Evolutionary conservation across 2,329 filamentous ascomycete genomes (phyloP).

Genomic region (Juglanconis oblonga): DNA sequence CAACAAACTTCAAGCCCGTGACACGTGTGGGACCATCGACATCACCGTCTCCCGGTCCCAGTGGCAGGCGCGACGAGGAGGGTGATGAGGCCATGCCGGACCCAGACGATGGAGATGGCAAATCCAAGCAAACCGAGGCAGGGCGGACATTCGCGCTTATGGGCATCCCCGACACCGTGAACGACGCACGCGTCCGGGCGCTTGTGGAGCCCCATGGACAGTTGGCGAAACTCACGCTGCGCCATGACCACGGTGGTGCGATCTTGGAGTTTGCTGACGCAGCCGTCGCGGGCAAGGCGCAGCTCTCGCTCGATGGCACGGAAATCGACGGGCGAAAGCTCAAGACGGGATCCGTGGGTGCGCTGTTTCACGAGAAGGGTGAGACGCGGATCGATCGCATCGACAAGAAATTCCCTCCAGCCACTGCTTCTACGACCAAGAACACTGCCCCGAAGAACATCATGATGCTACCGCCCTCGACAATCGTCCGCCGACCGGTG

Average conservation of each 20-base stretch:
- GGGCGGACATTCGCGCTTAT: slow-evolving; percentile 69
- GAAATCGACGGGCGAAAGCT: slow-evolving; percentile 54
- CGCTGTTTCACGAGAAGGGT: slow-evolving; percentile 51
- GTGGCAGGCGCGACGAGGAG: slow-evolving; percentile 27
- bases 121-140: slow-evolving; percentile 20
- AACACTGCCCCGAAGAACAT: slow-evolving; percentile 18
- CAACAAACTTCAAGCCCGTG: slow-evolving; percentile 54
- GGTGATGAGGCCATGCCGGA: slow-evolving; percentile 39
- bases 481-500: slow-evolving; percentile 37
- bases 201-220: slow-evolving; percentile 69
- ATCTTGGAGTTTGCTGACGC: slow-evolving; percentile 77
- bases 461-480: slow-evolving; percentile 43
- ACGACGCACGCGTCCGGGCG: slow-evolving; percentile 75
- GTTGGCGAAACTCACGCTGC: slow-evolving; percentile 73
- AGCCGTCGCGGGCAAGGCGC: slow-evolving; percentile 68
- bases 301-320: slow-evolving; percentile 54
- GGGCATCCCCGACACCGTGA: slow-evolving; percentile 88
- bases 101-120: slow-evolving; percentile 14
- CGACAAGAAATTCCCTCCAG: slow-evolving; percentile 31
- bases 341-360: slow-evolving; percentile 50
- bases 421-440: slow-evolving; percentile 27
- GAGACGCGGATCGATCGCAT: slow-evolving; percentile 42
- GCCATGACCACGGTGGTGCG: slow-evolving; percentile 80
- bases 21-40: slow-evolving; percentile 39
- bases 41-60: slow-evolving; percentile 33